These are phyloP conservation scores for Aureobasidium pullulans DNA, from an alignment of 2,329 filamentous ascomycete genomes.

Conservation along the genomic window DNA sequence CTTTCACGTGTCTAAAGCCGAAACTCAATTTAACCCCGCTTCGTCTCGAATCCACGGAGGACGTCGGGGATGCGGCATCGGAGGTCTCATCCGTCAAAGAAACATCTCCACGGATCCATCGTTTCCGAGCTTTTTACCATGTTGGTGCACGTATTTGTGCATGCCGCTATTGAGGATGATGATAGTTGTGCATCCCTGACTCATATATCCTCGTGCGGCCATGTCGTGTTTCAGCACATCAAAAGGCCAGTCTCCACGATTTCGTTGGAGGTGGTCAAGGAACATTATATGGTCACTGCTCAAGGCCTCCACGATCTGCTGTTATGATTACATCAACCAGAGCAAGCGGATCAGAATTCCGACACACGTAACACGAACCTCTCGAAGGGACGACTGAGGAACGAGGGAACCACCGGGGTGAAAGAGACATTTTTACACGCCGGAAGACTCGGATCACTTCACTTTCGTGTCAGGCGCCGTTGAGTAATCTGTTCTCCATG, in stretches of 20 bases:
- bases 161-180: too few relatives aligned
- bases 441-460: conserved; percentile 3
- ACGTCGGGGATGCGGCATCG: neutral
- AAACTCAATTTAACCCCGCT: neutral
- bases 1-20: neutral
- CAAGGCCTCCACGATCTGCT: neutral
- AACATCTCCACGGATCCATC: too few relatives aligned
- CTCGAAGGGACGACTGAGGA: neutral
- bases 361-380: neutral
- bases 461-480: neutral
- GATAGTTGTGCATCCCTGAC: too few relatives aligned
- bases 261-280: neutral
- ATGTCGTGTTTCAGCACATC: too few relatives aligned
- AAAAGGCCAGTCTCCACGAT: too few relatives aligned
- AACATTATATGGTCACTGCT: neutral
- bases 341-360: neutral
- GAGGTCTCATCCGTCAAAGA: neutral
- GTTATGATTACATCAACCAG: neutral
- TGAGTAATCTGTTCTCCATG: neutral
- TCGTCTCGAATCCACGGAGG: neutral
- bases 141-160: too few relatives aligned
- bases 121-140: too few relatives aligned
- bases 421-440: neutral
- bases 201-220: too few relatives aligned
- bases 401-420: neutral